Evolutionary conservation across 495 filamentous ascomycete genomes (phyloP), one percentile per base, ranked within the genome.

Genomic region (Gamarada debralockiae): DNA sequence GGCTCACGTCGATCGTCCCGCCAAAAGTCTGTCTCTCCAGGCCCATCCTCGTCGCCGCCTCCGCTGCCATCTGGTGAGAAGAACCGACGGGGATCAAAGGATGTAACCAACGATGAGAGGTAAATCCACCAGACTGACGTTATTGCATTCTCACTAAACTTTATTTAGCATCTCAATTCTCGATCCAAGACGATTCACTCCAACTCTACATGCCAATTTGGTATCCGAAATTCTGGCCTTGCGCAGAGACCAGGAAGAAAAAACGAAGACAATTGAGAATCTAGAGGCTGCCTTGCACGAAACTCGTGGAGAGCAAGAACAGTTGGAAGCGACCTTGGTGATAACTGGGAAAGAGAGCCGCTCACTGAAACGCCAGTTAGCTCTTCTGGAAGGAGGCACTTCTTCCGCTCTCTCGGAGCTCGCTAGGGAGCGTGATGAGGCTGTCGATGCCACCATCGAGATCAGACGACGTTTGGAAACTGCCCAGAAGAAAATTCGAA

Each of bases 151-250:
- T 24, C 15, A n/a, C 25, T 36, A 39, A 34, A 12, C 34, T 14
- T 50, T 25, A 5, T 15, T 40, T 39, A 63, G 73, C 52, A 79
- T 92, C 40, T 88, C 87, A 17, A 81, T 89, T 15, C 73, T 96
- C 18, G 92, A 97, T 62, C 88, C 93, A 5, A 82, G 91, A 46
- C 78, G 92, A 17, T 96, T 99, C 60, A 97, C 93, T 4, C 93
- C 93, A 3, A 97, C 91, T 1, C 76, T 97, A 17, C 95, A 97
- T 70, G 93, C 93, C 13, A 96, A 87, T 40, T 76, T 98, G 7
- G 92, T 98, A 5, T 90, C 92, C 0, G 92, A 98, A 66, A 98
- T 98, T 54, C 78, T 97, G 21, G 81, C 83, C 1, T 68, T 99
- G 39, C 82, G 90, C 3, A 77, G 93, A 39, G 95, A 97, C 52